These are phyloP conservation scores for Termitomyces sp. DNA, from an alignment of 768 basidiomycete species.

Conservation along the genomic window DNA sequence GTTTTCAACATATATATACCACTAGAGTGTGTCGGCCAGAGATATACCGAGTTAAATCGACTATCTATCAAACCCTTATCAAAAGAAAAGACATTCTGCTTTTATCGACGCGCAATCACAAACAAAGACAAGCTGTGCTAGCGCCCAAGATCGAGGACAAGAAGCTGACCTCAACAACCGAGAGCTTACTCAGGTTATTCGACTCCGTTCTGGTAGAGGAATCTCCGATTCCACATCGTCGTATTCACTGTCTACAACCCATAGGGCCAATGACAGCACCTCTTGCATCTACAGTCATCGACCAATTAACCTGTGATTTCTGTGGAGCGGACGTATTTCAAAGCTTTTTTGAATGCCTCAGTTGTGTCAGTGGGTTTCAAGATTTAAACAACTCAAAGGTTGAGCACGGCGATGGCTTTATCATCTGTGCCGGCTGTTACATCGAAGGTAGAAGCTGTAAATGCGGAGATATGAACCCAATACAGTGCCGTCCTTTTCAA, in stretches of 20 bases:
- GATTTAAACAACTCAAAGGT: conserved; percentile 1
- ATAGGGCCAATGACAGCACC: background rate
- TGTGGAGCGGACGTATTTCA: conserved; percentile 80
- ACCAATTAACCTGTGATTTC: conserved; percentile 60
- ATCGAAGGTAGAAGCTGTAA: conserved; percentile 70
- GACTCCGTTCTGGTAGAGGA: conserved; percentile 50
- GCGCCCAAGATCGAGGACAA: background rate
- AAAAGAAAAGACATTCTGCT: conserved; percentile 13
- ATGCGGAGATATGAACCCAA: conserved; percentile 55
- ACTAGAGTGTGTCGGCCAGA: conserved; percentile 75
- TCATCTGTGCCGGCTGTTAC: conserved; percentile 69
- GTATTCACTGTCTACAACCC: conserved; percentile 14
- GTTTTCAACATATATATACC: background rate
- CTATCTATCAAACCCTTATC: conserved; percentile 50
- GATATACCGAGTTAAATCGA: conserved; percentile 68
- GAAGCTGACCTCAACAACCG: conserved; percentile 19
- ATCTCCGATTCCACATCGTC: conserved; percentile 20
- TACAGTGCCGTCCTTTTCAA: conserved; percentile 48
- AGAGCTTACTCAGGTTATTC: conserved; percentile 37
- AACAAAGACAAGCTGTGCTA: conserved; percentile 1
- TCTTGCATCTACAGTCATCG: conserved; percentile 10
- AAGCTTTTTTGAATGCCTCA: conserved; percentile 67
- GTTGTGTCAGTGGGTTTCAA: conserved; percentile 26
- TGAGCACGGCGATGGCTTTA: conserved; percentile 35
- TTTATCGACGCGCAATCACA: background rate